Evolutionary conservation across 73 alveolate species (phyloP).

Genomic region (Paramecium primaurelia): DNA sequence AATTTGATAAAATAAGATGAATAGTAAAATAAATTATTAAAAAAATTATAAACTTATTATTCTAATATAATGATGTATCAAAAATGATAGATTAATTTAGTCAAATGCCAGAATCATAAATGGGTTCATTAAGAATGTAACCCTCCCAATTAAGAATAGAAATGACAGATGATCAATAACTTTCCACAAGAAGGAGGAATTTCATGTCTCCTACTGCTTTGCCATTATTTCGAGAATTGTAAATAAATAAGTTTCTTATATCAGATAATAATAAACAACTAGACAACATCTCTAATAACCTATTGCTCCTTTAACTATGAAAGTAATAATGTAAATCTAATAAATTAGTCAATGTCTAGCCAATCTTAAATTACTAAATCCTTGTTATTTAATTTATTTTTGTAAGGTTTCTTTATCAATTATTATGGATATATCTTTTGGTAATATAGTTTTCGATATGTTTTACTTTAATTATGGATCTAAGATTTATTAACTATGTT

Average conservation of each 20-base stretch:
- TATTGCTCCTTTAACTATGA: neutral
- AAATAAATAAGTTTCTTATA: neutral
- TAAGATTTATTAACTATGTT: constrained; percentile 24
- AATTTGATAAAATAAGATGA: neutral
- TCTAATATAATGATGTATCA: neutral
- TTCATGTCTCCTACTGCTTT: constrained; percentile 22
- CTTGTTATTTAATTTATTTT: neutral
- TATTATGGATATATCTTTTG: constrained; percentile 16
- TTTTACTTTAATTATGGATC: constrained; percentile 32
- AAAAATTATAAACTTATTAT: neutral
- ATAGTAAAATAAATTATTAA: neutral
- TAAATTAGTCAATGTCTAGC: neutral
- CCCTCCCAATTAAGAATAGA: constrained; percentile 28
- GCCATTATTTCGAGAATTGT: constrained; percentile 45
- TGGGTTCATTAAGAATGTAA: constrained; percentile 28
- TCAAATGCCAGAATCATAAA: constrained; percentile 33
- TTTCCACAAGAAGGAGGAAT: constrained; percentile 17
- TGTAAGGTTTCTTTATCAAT: neutral
- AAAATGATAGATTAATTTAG: neutral
- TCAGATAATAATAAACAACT: neutral
- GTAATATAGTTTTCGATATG: constrained; percentile 39
- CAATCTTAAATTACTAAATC: constrained; percentile 5
- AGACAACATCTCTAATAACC: neutral
- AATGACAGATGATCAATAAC: constrained; percentile 9
- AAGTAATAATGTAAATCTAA: neutral